Evolutionary conservation across 495 filamentous ascomycete species (phyloP), one percentile per base, ranked within the genome.

Genomic region (Daldinia vernicosa): DNA sequence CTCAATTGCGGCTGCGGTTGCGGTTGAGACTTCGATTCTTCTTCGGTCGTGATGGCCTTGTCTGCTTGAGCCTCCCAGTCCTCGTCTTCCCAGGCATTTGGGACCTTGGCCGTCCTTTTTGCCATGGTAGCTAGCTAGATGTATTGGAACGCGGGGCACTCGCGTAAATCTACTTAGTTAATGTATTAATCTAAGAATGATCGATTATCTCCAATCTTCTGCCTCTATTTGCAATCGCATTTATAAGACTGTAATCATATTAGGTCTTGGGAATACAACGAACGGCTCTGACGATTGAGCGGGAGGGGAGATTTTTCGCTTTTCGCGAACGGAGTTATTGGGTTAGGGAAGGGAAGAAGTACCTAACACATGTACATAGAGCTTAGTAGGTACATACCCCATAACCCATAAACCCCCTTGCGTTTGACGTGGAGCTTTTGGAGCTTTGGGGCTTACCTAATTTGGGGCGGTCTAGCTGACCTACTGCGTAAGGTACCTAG

Each of bases 11-110:
- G 37, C 56, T 73, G 62, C 66, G 76, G 86, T 86, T 45, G 22
- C 12, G 56, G 0, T 6, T 60, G 35, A 2, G 37, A 15, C 79
- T 87, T 77, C 24, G 80, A 61, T 37, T 87, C 77, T 24, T 80
- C 63, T 37, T 50, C 65, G 32, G 15, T 19, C 1, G 69, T 47
- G 26, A 72, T 71, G 56, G 72, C 73, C 50, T 79, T 75, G 75
- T 97, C 92, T 39, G 91, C 92, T 75, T 91, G 84, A 5, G 80
- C 81, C 76, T 94, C 91, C 93, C 93, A 97, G 73, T 97, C 92
- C 70, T 95, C 93, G 62, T 85, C 75, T 63, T 93, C 94, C 94
- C 94, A 97, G 52, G 92, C 93, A 76, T 97, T 89, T 32, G 92
- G 90, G 63, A 89, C 79, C 45, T 82, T 79, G 43, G 75, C 73